These are phyloP conservation scores for Pleurotus ostreatus DNA, from an alignment of 768 basidiomycete genomes.

Conservation along the genomic window DNA sequence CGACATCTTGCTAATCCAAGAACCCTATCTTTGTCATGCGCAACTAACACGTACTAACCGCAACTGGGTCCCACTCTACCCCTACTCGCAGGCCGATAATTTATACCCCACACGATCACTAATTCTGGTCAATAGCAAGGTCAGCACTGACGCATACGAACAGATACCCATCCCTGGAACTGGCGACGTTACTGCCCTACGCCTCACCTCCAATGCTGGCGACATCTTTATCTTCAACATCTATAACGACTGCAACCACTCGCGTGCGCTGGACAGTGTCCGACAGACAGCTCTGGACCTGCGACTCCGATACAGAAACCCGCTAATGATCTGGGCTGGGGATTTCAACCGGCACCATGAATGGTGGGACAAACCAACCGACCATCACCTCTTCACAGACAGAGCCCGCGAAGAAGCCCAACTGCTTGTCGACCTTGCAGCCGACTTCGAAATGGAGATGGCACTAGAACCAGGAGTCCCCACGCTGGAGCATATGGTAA, in stretches of 20 bases:
- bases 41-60: too few species aligned
- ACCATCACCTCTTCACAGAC: constrained; percentile 30
- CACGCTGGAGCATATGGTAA: background rate
- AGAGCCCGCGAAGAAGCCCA: background rate
- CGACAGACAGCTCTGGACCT: background rate
- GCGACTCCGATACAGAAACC: background rate
- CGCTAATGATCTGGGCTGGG: constrained; percentile 25
- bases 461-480: background rate
- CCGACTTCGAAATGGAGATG: background rate
- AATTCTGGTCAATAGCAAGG: constrained; percentile 17
- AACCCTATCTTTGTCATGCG: constrained; percentile 22
- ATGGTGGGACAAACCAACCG: constrained; percentile 30
- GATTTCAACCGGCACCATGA: constrained; percentile 41
- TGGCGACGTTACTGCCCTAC: constrained; percentile 21
- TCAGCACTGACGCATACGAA: constrained; percentile 15
- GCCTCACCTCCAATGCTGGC: constrained; percentile 12
- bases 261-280: constrained; percentile 8
- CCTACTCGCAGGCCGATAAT: background rate
- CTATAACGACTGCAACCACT: too few species aligned
- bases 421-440: background rate
- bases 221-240: constrained; percentile 4
- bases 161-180: constrained; percentile 14
- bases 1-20: constrained; percentile 25
- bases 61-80: background rate
- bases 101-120: constrained; percentile 10